phyloP scores from a whole-genome alignment of 306 rosid genomes.

The Acmispon strigosus region DNA sequence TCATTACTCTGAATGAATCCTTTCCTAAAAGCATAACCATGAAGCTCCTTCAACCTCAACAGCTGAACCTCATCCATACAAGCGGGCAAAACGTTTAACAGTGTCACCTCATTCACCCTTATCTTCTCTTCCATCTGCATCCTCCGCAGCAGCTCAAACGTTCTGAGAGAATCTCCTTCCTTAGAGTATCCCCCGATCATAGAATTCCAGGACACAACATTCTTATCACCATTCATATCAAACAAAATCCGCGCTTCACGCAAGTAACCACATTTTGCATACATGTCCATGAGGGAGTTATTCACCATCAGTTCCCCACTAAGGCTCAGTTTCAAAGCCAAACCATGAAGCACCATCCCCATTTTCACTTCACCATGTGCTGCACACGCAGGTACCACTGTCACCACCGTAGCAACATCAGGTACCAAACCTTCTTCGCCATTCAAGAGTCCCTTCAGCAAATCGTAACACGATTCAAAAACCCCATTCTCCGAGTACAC shows the following conservation, averaged over 20 bases:
- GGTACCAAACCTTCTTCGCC: constrained; percentile 41
- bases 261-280: constrained; percentile 59
- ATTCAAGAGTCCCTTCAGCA: constrained; percentile 39
- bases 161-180: constrained; percentile 38
- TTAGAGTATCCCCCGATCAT: constrained; percentile 60
- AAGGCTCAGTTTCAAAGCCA: constrained; percentile 58
- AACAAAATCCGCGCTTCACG: constrained; percentile 42
- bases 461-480: constrained; percentile 29
- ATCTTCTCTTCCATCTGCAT: constrained; percentile 49
- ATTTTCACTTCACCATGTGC: constrained; percentile 33
- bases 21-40: constrained; percentile 53
- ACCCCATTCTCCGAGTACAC: constrained; percentile 52
- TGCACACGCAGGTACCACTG: constrained; percentile 56
- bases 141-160: constrained; percentile 48
- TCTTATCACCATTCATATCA: constrained; percentile 39
- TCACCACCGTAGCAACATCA: constrained; percentile 71
- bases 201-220: constrained; percentile 80
- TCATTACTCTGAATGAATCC: constrained; percentile 40
- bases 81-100: constrained; percentile 63
- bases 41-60: constrained; percentile 59
- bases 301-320: constrained; percentile 45
- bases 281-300: constrained; percentile 74
- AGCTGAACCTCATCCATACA: constrained; percentile 43
- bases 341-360: constrained; percentile 69
- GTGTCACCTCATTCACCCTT: constrained; percentile 53